These are phyloP conservation scores for Didymella glomerata DNA, from an alignment of 2,329 filamentous ascomycete species.

Conservation along the genomic window DNA sequence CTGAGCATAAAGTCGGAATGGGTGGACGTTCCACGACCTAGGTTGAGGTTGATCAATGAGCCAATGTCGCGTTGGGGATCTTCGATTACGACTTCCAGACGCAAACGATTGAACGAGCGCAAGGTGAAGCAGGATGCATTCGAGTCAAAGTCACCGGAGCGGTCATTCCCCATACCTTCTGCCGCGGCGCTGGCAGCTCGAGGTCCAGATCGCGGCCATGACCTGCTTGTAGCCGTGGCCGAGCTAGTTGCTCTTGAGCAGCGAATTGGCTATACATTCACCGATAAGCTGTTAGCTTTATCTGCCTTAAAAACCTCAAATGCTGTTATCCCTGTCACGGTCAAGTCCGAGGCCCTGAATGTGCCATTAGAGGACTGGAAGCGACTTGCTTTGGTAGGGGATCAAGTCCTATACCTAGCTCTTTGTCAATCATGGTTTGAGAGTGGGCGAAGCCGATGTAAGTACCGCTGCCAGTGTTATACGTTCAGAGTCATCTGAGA, in stretches of 20 bases:
- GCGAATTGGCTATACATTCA: slow-evolving; percentile 1
- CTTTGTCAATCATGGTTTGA: background rate
- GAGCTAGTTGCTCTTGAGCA: slow-evolving; percentile 1
- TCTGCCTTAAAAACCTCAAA: background rate
- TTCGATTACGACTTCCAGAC: too few relatives aligned
- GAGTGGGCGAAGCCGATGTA: background rate
- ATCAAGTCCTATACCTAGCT: background rate
- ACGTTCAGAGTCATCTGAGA: background rate
- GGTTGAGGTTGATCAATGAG: background rate
- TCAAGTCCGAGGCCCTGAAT: background rate
- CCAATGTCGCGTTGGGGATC: background rate
- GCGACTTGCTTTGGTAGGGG: slow-evolving; percentile 1
- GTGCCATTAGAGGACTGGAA: background rate
- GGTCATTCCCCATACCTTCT: too few relatives aligned
- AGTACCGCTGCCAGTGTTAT: background rate
- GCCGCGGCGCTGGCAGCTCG: too few relatives aligned
- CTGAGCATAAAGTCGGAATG: background rate
- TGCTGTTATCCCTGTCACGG: background rate
- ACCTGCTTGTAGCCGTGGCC: background rate
- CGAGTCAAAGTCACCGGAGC: background rate
- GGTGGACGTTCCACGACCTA: background rate
- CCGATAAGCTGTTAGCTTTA: background rate
- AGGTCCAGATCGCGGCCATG: background rate
- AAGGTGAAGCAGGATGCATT: background rate
- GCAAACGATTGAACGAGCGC: background rate